A percentile compares a stretch with the other conserved stretches of the same genome.
phyloP scores from a whole-genome alignment of 176 grass and related monocot genomes.

The Oryza punctata region DNA sequence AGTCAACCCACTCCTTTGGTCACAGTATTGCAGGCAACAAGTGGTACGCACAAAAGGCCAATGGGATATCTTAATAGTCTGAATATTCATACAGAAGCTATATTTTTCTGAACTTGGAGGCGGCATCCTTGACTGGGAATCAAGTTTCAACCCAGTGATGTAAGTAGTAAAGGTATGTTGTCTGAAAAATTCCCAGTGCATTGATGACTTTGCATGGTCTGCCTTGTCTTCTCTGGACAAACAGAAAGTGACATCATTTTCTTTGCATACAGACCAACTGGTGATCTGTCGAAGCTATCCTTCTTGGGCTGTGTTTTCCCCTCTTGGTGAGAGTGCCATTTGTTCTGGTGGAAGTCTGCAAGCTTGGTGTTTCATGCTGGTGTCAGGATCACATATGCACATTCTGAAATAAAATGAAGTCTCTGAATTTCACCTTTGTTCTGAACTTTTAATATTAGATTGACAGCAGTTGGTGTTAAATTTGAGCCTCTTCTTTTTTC shows the following conservation, averaged over 20 bases:
- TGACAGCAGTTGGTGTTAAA: not conserved
- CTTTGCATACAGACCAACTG: not conserved
- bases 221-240: not conserved
- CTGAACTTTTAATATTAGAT: not conserved
- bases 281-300: not conserved
- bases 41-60: conserved; percentile 7
- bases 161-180: not conserved
- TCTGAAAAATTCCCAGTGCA: not conserved
- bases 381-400: not conserved
- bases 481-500: not conserved
- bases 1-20: not conserved
- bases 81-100: too few relatives aligned
- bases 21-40: not conserved
- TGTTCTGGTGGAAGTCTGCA: not conserved
- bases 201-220: not conserved
- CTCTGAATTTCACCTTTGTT: not conserved
- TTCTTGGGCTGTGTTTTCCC: not conserved
- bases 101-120: not conserved
- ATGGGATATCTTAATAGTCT: not conserved
- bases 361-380: not conserved
- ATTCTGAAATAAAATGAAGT: not conserved
- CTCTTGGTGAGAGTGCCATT: not conserved
- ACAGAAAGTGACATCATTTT: not conserved
- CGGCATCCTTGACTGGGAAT: not conserved
- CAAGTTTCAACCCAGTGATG: not conserved